Evolutionary conservation across 1,139 yeast species (phyloP), one percentile per base, ranked within the genome.

Genomic region (Blastobotrys elegans): DNA sequence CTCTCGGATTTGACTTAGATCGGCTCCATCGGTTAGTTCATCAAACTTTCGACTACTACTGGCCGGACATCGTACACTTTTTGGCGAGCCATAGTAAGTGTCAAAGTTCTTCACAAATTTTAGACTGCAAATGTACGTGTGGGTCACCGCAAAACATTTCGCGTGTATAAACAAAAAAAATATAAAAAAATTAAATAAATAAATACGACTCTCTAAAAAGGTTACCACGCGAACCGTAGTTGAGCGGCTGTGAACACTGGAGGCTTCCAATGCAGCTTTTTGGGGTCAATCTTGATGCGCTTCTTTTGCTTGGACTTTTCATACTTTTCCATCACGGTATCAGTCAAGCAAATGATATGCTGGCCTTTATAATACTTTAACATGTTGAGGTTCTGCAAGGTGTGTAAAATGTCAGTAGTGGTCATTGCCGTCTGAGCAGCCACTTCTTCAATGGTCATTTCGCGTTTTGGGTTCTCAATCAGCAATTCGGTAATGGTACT

Each of bases 241-340:
- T 92, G 97, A 48, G 95, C 90, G 18, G 97, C 96, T 1, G 97
- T 90, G 64, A 92, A 92, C 20, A 86, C 83, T 0, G 99, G 99
- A 4, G 98, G 97, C 53, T 85, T 85, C 99, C 99, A 92, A 31
- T 75, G 72, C 50, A 92, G 72, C 58, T 77, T 79, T 3, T 73
- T 67, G 0, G 96, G 83, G 57, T 86, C 90, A 51, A 92, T 76
- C 50, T 80, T 77, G 60, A 87, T 92, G 58, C 84, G 80, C 66
- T 87, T 85, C 69, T 85, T 85, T 60, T 76, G 77, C 56, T 78
- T 76, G 56, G 86, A 68, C 62, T 79, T 82, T 17, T 90, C 94
- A 62, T 89, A 87, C 62, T 85, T 76, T 46, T 78, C 77, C 68
- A 84, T 72, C 14, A 88, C 82, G 46, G 84, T 95, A 56, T 90